phyloP scores from a whole-genome alignment of 1,284 basidiomycete genomes.

The Ganoderma resinaceum region DNA sequence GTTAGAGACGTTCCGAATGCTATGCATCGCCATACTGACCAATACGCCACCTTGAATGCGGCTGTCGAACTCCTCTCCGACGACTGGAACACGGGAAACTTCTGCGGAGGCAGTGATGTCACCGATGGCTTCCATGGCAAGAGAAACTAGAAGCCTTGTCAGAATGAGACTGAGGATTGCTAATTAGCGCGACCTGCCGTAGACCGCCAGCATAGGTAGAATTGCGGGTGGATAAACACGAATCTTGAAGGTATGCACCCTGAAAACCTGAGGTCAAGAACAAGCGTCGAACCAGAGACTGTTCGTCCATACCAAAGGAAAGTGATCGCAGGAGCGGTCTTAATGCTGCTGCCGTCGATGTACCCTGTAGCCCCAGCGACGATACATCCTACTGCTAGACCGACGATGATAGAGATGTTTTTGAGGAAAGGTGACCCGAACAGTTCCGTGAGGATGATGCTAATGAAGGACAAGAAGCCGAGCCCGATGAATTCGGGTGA shows the following conservation, averaged over 20 bases:
- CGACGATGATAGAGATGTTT: slow-evolving; percentile 79
- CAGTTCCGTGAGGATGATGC: slow-evolving; percentile 79
- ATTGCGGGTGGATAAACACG: slow-evolving; percentile 83
- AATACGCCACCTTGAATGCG: slow-evolving; percentile 88
- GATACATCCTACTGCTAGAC: slow-evolving; percentile 78
- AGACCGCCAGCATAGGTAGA: slow-evolving; percentile 84
- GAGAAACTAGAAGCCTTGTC: slow-evolving; percentile 55
- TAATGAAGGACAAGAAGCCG: slow-evolving; percentile 83
- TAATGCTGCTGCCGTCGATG: slow-evolving; percentile 69
- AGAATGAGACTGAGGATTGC: slow-evolving; percentile 1
- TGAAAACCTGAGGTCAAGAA: slow-evolving; percentile 33
- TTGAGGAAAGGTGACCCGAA: slow-evolving; percentile 87
- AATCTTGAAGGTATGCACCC: slow-evolving; percentile 84
- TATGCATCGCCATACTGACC: slow-evolving; percentile 45
- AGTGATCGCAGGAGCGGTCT: slow-evolving; percentile 74
- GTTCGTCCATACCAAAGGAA: slow-evolving; percentile 66
- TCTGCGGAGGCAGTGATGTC: slow-evolving; percentile 89
- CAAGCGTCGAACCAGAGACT: background rate
- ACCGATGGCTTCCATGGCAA: slow-evolving; percentile 86
- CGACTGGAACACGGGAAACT: slow-evolving; percentile 74
- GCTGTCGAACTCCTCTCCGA: slow-evolving; percentile 77
- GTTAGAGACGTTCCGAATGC: background rate
- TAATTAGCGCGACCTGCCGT: slow-evolving; percentile 36
- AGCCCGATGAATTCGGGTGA: slow-evolving; percentile 85
- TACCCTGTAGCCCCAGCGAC: slow-evolving; percentile 81